Evolutionary conservation across 768 basidiomycete genomes (phyloP), one percentile per base, ranked within the genome.

Genomic region (Mycena floridula): DNA sequence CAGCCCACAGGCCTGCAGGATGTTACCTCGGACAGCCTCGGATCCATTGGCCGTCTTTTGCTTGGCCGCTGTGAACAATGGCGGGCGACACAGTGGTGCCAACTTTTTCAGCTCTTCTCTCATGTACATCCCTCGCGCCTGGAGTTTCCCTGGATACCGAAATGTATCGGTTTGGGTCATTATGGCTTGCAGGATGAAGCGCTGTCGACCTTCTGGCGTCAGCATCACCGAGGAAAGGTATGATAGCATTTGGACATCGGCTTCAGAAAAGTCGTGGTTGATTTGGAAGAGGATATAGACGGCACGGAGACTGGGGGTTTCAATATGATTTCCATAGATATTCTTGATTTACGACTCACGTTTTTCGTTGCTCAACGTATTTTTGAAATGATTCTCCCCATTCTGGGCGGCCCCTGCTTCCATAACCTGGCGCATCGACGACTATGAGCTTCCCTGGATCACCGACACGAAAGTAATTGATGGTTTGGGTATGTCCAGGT

Each of bases 391-490:
- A 51, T 22, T 65, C 58, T 1, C 89, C 87, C 87, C 87, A 90
- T 61, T 87, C 84, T 25, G 72, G 70, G 35, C 84, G 73, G 11
- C 89, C 87, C 43, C 85, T 70, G 7, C 71, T 63, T 39, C 89
- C 89, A 57, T 90, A 91, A 13, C 89, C 88, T 3, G 89, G 89
- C 11, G 87, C 74, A 54, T 91, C 89, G 8, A 91, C 87, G 3
- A 90, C 62, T 18, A 88, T 57, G 25, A 86, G 66, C 28, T 76
- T 70, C 21, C 74, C 69, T 5, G 76, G 74, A 3, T 60, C 51
- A 4, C 84, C 82, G n/a, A 88, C 76, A 30, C 75, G 68, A 57
- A 76, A 88, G 54, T 88, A 89, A 50, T 88, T 85, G 40, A 90
- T 63, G 8, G 77, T 60, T 53, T 76, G 74, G 11, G 87, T 89